Evolutionary conservation across 768 basidiomycete genomes (phyloP).

Genomic region (Lyophyllum decastes): DNA sequence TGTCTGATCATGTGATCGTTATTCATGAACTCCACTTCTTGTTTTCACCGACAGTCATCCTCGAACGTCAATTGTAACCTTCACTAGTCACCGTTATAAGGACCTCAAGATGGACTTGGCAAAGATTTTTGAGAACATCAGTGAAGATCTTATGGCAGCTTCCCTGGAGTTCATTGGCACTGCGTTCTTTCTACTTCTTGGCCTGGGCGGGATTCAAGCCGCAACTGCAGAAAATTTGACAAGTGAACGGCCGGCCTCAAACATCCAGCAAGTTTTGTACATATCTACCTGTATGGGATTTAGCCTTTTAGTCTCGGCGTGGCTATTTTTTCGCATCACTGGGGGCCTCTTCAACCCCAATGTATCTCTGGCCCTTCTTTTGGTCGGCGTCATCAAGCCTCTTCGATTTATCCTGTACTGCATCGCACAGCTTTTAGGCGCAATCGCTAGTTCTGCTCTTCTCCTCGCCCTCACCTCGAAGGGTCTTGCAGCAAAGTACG

Average conservation of each 20-base stretch:
- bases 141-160: conserved; percentile 48
- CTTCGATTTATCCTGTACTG: conserved; percentile 59
- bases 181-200: conserved; percentile 63
- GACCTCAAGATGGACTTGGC: not conserved
- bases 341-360: conserved; percentile 71
- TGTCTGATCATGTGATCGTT: not conserved
- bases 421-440: conserved; percentile 62
- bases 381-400: conserved; percentile 55
- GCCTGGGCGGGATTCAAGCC: conserved; percentile 65
- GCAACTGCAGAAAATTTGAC: conserved; percentile 36
- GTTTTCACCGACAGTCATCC: not conserved
- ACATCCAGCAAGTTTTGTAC: conserved; percentile 49
- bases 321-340: conserved; percentile 66
- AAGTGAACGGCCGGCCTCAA: conserved; percentile 24
- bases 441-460: conserved; percentile 59
- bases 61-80: too few species aligned
- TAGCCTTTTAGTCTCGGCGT: conserved; percentile 61
- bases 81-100: too few species aligned
- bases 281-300: conserved; percentile 63
- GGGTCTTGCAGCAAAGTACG: conserved; percentile 55
- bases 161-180: conserved; percentile 63
- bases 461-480: conserved; percentile 56
- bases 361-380: conserved; percentile 58
- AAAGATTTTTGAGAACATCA: conserved; percentile 24
- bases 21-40: not conserved